These are phyloP conservation scores for Sordaria brevicollis DNA, from an alignment of 495 filamentous ascomycete species.

Conservation along the genomic window DNA sequence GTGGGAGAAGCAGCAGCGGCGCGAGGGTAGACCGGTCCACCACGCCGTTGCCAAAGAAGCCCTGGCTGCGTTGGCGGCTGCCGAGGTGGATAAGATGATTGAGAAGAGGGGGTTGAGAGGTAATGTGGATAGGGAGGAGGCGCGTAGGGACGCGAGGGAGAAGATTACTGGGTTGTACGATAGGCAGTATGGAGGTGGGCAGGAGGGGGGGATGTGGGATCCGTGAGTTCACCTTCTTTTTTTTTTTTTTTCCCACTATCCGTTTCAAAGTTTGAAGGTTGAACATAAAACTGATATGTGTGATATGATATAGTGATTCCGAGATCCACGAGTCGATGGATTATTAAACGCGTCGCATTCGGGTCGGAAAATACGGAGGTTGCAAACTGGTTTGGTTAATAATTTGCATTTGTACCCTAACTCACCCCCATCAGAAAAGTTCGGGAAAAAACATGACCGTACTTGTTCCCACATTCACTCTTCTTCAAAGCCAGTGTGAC, in stretches of 20 bases:
- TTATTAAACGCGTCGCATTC: not conserved
- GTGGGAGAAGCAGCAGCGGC: constrained; percentile 66
- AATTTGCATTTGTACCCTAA: no score
- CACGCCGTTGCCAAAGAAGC: constrained; percentile 73
- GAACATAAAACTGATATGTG: not conserved
- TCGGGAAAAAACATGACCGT: no score
- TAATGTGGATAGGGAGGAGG: constrained; percentile 49
- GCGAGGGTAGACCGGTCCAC: constrained; percentile 57
- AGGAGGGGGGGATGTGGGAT: constrained; percentile 36
- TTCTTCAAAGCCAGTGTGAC: not conserved
- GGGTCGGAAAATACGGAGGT: no score
- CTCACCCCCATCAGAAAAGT: no score
- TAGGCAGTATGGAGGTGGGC: constrained; percentile 46
- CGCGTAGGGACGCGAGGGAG: constrained; percentile 55
- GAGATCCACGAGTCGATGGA: constrained; percentile 2
- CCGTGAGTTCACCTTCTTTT: constrained; percentile 27
- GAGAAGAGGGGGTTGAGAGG: constrained; percentile 71
- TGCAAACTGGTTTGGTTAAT: no score
- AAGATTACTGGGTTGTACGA: constrained; percentile 55
- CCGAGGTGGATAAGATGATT: constrained; percentile 67
- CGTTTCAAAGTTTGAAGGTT: not conserved
- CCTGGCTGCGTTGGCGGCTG: constrained; percentile 58
- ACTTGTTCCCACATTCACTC: no score
- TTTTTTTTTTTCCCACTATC: not conserved
- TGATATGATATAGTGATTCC: not conserved